Evolutionary conservation across 75 land plant genomes (phyloP).

Genomic region (Cupressus sempervirens): DNA sequence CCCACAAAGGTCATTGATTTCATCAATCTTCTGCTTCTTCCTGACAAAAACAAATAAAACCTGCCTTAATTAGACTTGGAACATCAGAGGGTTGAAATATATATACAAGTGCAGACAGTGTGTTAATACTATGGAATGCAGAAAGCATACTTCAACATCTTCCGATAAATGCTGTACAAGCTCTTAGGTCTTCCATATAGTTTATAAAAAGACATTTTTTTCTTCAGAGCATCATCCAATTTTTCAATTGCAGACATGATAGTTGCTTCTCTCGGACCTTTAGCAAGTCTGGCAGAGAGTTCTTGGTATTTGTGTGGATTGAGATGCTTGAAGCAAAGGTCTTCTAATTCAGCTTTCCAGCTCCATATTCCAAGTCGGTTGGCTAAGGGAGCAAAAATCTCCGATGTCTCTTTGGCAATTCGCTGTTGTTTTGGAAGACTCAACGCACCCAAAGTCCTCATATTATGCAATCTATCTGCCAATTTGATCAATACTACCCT

Average conservation of each 20-base stretch:
- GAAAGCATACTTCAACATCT: slow-evolving; percentile 75
- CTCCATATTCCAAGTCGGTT: slow-evolving; percentile 84
- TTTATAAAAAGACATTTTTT: slow-evolving; percentile 46
- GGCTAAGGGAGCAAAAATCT: slow-evolving; percentile 92
- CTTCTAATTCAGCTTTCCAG: slow-evolving; percentile 97
- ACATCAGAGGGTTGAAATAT: background rate
- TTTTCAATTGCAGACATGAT: slow-evolving; percentile 68
- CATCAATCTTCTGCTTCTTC: slow-evolving; percentile 82
- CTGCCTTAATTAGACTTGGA: background rate
- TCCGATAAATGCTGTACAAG: slow-evolving; percentile 82
- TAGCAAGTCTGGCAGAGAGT: slow-evolving; percentile 61
- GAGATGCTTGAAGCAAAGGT: slow-evolving; percentile 83
- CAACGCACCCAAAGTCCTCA: slow-evolving; percentile 89
- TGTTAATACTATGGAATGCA: background rate
- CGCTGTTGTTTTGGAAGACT: slow-evolving; percentile 67
- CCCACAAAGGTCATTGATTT: slow-evolving; percentile 94
- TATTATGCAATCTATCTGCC: slow-evolving; percentile 95
- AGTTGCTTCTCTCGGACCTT: slow-evolving; percentile 60
- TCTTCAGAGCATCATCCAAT: slow-evolving; percentile 55
- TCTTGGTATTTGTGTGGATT: slow-evolving; percentile 59
- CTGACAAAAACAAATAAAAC: slow-evolving; percentile 37
- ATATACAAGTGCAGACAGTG: background rate
- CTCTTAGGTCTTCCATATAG: slow-evolving; percentile 90
- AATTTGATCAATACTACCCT: slow-evolving; percentile 93
- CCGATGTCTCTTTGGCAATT: slow-evolving; percentile 92